Percentiles rank a stretch among this genome's conserved stretches.
These are phyloP conservation scores for Brassica napus DNA, from an alignment of 345 rosid genomes.

Conservation along the genomic window DNA sequence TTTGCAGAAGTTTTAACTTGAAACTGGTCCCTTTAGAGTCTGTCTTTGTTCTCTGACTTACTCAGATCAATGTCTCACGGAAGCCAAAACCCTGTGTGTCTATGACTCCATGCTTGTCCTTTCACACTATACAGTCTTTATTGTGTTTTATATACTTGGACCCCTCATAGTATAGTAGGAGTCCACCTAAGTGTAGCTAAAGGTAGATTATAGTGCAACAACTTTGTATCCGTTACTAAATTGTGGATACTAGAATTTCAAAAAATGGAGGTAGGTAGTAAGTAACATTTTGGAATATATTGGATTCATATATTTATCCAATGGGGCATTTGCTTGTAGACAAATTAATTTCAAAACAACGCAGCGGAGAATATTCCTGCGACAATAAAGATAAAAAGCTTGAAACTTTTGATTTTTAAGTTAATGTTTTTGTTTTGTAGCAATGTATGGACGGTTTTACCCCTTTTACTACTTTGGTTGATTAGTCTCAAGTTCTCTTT, in stretches of 20 bases:
- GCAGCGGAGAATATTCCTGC: conserved; percentile 44
- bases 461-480: conserved; percentile 30
- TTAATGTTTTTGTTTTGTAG: conserved; percentile 22
- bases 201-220: not conserved
- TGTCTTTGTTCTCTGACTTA: conserved; percentile 39
- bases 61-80: conserved; percentile 38
- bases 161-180: conserved; percentile 18
- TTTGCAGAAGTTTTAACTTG: conserved; percentile 28
- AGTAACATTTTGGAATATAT: not conserved
- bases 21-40: conserved; percentile 42
- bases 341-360: conserved; percentile 17
- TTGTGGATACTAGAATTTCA: not conserved
- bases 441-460: conserved; percentile 22
- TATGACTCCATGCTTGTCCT: conserved; percentile 21
- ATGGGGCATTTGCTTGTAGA: conserved; percentile 29
- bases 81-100: conserved; percentile 27
- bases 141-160: not conserved
- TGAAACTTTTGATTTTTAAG: conserved; percentile 18
- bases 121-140: conserved; percentile 29
- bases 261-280: too few relatives aligned
- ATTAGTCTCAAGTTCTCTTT: conserved; percentile 35
- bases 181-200: conserved; percentile 31
- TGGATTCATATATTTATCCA: not conserved
- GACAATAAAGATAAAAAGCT: conserved; percentile 25
- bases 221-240: not conserved